Evolutionary conservation across 2,329 filamentous ascomycete genomes (phyloP).

Genomic region (Ascochyta pisi): DNA sequence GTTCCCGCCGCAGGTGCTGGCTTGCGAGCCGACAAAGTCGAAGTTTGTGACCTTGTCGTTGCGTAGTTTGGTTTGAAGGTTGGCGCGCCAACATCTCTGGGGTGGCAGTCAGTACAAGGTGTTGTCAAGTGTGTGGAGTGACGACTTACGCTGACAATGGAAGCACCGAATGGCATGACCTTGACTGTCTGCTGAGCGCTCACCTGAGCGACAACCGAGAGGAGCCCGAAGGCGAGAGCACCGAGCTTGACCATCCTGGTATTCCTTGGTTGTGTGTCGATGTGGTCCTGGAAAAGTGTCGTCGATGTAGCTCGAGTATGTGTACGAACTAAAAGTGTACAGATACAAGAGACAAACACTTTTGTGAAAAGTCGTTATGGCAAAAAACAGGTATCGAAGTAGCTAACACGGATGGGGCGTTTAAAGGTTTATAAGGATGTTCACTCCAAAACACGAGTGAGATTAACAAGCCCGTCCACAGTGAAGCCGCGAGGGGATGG

Average conservation of each 20-base stretch:
- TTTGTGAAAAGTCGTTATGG: neutral
- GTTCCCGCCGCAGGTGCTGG: conserved; percentile 46
- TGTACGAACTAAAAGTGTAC: conserved; percentile 12
- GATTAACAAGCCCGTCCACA: conserved; percentile 1
- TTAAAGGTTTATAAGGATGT: neutral
- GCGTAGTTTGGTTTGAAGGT: conserved; percentile 41
- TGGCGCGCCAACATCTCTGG: conserved; percentile 48
- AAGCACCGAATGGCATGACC: conserved; percentile 48
- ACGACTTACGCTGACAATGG: conserved; percentile 40
- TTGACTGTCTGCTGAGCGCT: conserved; percentile 35
- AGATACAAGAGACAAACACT: neutral
- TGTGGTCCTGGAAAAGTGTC: neutral
- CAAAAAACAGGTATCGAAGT: neutral
- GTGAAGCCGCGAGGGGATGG: neutral
- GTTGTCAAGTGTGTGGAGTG: neutral
- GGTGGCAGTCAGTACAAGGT: conserved; percentile 10
- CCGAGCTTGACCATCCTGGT: conserved; percentile 32
- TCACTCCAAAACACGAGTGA: conserved; percentile 1
- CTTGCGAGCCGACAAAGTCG: conserved; percentile 48
- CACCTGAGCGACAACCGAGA: conserved; percentile 26
- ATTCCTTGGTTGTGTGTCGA: neutral
- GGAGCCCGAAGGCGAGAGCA: conserved; percentile 30
- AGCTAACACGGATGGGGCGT: conserved; percentile 1
- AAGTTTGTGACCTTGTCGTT: conserved; percentile 32
- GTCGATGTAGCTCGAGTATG: conserved; percentile 1